These are phyloP conservation scores for Asclepias syriaca DNA, from an alignment of 257 asterid genomes.

Conservation along the genomic window DNA sequence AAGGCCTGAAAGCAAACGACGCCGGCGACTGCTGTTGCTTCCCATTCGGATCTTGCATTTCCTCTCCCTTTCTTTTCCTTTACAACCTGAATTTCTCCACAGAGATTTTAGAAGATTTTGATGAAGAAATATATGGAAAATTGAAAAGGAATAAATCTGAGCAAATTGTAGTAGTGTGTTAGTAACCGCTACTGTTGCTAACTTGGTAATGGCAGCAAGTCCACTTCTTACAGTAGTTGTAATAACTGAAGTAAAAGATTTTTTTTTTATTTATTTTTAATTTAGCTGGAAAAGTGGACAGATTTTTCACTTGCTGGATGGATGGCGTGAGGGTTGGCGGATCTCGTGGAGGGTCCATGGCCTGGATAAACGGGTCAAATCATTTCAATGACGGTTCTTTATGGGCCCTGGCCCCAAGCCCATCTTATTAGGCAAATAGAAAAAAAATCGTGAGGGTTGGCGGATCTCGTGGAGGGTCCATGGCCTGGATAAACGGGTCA, in stretches of 20 bases:
- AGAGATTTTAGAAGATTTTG: neutral
- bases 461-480: constrained; percentile 18
- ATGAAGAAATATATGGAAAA: neutral
- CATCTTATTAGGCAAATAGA: too few relatives aligned
- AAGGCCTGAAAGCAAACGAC: constrained; percentile 54
- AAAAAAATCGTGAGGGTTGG: neutral
- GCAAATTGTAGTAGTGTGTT: neutral
- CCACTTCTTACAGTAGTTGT: neutral
- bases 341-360: constrained; percentile 16
- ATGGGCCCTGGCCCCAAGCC: constrained; percentile 4
- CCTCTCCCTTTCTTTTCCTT: too few relatives aligned
- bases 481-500: neutral
- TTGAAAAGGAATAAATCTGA: neutral
- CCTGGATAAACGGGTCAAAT: constrained; percentile 7
- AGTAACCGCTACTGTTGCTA: neutral
- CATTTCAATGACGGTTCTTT: constrained; percentile 7
- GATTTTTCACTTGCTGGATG: constrained; percentile 10
- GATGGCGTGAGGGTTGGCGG: neutral
- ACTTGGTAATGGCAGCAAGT: neutral
- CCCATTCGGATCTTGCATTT: constrained; percentile 86
- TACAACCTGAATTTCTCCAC: neutral
- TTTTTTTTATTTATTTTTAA: neutral
- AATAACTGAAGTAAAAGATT: constrained; percentile 3
- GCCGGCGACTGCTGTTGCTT: constrained; percentile 39
- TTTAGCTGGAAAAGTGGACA: constrained; percentile 1